Base-by-base conservation (phyloP, 768 basidiomycete genomes). In the Mycena capillaripes region DNA sequence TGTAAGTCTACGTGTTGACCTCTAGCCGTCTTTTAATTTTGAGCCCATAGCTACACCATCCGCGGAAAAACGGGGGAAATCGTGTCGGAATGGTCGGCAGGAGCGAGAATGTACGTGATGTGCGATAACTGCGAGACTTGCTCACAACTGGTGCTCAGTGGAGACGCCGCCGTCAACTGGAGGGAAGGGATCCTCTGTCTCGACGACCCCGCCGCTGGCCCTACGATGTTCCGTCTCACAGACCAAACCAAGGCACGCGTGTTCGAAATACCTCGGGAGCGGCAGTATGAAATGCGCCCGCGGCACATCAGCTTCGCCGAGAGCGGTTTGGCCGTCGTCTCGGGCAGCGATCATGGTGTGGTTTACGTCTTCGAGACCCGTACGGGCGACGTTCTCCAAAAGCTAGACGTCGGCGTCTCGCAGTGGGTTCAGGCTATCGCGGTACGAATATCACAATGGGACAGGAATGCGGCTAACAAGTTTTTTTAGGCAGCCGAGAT, bases 311-410 rank as follows among this genome's bases (percentile, higher is more conserved):
- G 57, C n/a, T 58, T 58, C 32, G 57, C 14, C n/a, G 57, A 58
- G 21, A 21, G 25, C 6, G 57, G 57, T 3, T 36, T 21, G 11
- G 27, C 38, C 12, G 21, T 58, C 23, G 36, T 58, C 12, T 36
- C 12, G 12, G 57, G 57, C 36, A 58, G 57, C 57, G 57, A 58
- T n/a, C 75, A 76, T 34, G 72, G 72, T 12, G 32, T 60, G 4
- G 61, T 73, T 1, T 76, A 73, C 57, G 57, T 58, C 4, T 58
- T 58, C 25, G 36, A 58, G 4, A 61, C 60, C 30, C 60, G 60
- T 16, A 21, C 60, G 9, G 60, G 60, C 29, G 42, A 32, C 27
- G 4, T 12, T 19, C 44, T 61, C 44, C 29, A 30, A 16, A 48
- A 19, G 19, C 44, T 61, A 17, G 19, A 32, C 5, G 36, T 48